phyloP scores from a whole-genome alignment of 1,284 basidiomycete genomes.

The Exobasidium rhododendri region DNA sequence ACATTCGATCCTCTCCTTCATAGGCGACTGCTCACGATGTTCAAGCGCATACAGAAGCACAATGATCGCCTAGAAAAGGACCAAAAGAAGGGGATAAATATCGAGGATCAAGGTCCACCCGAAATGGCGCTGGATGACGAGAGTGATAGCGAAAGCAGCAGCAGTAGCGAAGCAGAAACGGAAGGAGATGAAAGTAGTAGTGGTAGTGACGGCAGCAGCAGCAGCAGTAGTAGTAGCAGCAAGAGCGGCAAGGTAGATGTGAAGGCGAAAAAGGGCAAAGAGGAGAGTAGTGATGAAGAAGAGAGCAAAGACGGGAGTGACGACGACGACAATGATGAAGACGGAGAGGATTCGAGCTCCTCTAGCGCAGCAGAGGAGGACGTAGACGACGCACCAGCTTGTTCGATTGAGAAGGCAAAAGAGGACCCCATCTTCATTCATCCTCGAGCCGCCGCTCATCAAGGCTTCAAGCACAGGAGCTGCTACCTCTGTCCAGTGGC shows the following conservation, averaged over 20 bases:
- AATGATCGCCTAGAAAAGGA: background rate
- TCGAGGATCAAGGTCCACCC: background rate
- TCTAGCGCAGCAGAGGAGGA: background rate
- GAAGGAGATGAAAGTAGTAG: background rate
- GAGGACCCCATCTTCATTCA: constrained; percentile 3
- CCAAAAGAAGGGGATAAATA: background rate
- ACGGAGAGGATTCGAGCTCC: background rate
- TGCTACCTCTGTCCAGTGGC: background rate
- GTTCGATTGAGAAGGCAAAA: background rate
- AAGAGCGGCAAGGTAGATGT: background rate
- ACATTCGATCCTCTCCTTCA: too few species aligned
- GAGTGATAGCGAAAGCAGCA: background rate
- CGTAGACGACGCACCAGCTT: background rate
- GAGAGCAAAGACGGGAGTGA: background rate
- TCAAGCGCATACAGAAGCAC: constrained; percentile 1
- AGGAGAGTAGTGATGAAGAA: constrained; percentile 2
- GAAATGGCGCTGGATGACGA: constrained; percentile 1
- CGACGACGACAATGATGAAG: background rate
- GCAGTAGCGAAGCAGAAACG: background rate
- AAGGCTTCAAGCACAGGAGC: background rate
- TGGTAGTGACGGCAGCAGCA: background rate
- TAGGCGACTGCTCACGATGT: constrained; percentile 5
- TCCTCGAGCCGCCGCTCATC: background rate
- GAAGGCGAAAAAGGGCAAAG: background rate
- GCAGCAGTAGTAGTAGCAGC: background rate